Evolutionary conservation across 2,329 filamentous ascomycete genomes (phyloP).

Genomic region (Graphilbum ipis-grandicollis): DNA sequence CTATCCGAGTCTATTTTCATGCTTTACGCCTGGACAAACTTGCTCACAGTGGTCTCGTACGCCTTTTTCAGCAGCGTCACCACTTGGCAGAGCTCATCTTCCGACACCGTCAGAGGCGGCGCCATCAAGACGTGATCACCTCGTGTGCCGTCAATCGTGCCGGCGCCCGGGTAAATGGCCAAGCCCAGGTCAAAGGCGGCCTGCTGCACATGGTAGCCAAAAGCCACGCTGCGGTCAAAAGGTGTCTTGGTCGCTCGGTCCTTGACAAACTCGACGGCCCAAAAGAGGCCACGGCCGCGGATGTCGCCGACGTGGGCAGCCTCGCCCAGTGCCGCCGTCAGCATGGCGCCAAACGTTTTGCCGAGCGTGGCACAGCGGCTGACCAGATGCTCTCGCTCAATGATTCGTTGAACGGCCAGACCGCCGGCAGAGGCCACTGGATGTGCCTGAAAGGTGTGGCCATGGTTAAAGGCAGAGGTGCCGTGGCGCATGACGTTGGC

Average conservation of each 20-base stretch:
- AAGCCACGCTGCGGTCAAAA: constrained; percentile 13
- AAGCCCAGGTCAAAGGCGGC: constrained; percentile 14
- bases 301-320: constrained; percentile 37
- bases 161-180: constrained; percentile 42
- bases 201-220: constrained; percentile 15
- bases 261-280: constrained; percentile 25
- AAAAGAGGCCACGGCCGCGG: constrained; percentile 40
- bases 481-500: constrained; percentile 23
- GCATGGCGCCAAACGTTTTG: constrained; percentile 21
- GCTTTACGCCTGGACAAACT: neutral
- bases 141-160: constrained; percentile 37
- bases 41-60: neutral
- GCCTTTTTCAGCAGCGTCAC: neutral
- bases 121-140: constrained; percentile 56
- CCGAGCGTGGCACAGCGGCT: constrained; percentile 40
- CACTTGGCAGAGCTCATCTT: neutral
- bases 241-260: constrained; percentile 15
- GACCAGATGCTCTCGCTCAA: constrained; percentile 38
- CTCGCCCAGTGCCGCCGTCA: constrained; percentile 20
- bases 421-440: constrained; percentile 42
- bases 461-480: constrained; percentile 23
- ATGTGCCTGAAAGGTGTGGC: constrained; percentile 45
- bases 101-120: constrained; percentile 39
- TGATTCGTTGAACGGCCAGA: constrained; percentile 42
- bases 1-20: too few relatives aligned